A percentile compares a stretch with the other conserved stretches of the same genome.
phyloP scores from a whole-genome alignment of 495 filamentous ascomycete species.

The Penicillium robsamsonii region DNA sequence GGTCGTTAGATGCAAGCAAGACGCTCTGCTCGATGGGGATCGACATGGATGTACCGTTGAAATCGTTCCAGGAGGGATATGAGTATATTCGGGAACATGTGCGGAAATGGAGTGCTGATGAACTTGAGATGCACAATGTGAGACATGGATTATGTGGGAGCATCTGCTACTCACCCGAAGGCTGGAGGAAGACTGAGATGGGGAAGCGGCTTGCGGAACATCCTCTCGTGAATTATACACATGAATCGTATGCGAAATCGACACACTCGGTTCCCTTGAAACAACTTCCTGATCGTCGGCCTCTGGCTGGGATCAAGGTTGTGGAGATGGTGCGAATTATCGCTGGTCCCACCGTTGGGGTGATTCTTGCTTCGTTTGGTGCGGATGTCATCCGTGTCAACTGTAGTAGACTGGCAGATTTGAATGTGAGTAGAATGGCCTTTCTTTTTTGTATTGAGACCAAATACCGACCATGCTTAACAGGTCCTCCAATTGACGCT shows the following conservation, averaged over 20 bases:
- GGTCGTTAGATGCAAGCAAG: constrained; percentile 26
- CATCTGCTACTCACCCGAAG: constrained; percentile 32
- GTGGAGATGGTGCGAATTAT: constrained; percentile 62
- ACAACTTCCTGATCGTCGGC: constrained; percentile 25
- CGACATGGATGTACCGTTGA: constrained; percentile 17
- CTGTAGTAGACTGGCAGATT: constrained; percentile 51
- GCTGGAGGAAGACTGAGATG: constrained; percentile 34
- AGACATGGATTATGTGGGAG: constrained; percentile 33
- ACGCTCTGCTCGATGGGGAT: constrained; percentile 28
- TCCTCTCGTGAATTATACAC: constrained; percentile 25
- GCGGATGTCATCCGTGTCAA: constrained; percentile 62
- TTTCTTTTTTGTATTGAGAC: neutral
- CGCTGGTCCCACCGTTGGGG: constrained; percentile 54
- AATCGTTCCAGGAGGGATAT: constrained; percentile 15
- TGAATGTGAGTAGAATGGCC: constrained; percentile 23
- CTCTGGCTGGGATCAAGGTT: constrained; percentile 58
- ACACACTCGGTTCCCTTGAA: constrained; percentile 18
- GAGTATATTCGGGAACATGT: constrained; percentile 29
- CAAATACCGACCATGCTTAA: neutral
- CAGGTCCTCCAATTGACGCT: constrained; percentile 40
- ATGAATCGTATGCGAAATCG: constrained; percentile 23
- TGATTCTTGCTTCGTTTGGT: constrained; percentile 55
- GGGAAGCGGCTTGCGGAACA: constrained; percentile 25
- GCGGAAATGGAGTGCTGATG: constrained; percentile 28
- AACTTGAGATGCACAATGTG: constrained; percentile 36